Conservation (phyloP, 1,284 basidiomycete genomes). For the Sanghuangporus sanghuang region DNA sequence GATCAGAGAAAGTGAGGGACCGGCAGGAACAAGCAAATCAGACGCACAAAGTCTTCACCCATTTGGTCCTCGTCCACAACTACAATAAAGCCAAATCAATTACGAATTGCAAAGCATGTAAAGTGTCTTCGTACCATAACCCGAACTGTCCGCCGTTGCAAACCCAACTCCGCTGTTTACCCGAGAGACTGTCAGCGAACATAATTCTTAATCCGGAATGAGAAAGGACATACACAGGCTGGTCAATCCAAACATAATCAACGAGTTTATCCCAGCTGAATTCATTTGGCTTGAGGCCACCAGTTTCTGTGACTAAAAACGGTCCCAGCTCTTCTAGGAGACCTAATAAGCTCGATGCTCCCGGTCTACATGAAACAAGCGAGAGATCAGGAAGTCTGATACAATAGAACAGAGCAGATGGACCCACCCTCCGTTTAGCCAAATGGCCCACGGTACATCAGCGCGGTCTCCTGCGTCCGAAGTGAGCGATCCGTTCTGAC, state of each 20-base stretch:
- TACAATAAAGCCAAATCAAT: constrained; percentile 23
- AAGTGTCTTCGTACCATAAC: constrained; percentile 44
- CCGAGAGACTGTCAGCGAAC: background rate
- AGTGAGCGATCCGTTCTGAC: constrained; percentile 54
- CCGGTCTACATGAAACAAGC: constrained; percentile 53
- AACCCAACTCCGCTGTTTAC: constrained; percentile 51
- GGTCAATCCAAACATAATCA: constrained; percentile 70
- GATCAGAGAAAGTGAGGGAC: constrained; percentile 18
- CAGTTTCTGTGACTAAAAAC: constrained; percentile 46
- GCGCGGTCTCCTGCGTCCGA: constrained; percentile 24
- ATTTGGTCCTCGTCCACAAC: constrained; percentile 64
- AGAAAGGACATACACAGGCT: constrained; percentile 51
- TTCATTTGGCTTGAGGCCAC: constrained; percentile 43
- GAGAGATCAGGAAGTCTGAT: background rate
- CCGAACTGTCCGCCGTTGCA: constrained; percentile 58
- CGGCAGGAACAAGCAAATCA: background rate
- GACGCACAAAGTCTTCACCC: constrained; percentile 57
- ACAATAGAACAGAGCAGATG: background rate
- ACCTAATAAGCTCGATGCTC: constrained; percentile 63
- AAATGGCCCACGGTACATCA: constrained; percentile 66
- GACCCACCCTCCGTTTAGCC: constrained; percentile 67
- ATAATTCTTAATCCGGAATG: constrained; percentile 22
- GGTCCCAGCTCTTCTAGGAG: constrained; percentile 70
- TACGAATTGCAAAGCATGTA: background rate
- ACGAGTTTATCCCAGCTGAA: constrained; percentile 56